phyloP scores from a whole-genome alignment of 192 early-diverging fungal species.

The Nowakowskiella sp. region DNA sequence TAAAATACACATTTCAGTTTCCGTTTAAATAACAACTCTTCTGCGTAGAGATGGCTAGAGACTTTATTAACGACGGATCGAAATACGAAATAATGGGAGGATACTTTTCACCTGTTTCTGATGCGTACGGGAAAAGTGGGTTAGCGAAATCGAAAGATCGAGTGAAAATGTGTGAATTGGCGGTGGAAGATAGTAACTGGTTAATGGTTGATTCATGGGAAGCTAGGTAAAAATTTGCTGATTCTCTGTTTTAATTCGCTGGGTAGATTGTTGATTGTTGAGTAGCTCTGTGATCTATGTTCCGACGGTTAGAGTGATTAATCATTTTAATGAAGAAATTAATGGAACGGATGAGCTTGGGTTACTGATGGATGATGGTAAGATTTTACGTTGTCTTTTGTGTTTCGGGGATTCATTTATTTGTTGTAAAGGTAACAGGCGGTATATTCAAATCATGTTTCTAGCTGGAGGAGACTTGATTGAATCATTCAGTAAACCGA shows the following conservation, averaged over 20 bases:
- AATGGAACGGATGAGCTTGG: conserved; percentile 44
- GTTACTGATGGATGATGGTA: conserved; percentile 44
- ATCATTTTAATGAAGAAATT: conserved; percentile 89
- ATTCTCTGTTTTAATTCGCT: no score
- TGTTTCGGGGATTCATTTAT: neutral
- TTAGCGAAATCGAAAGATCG: conserved; percentile 79
- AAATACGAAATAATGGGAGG: conserved; percentile 87
- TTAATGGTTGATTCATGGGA: conserved; percentile 98
- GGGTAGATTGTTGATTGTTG: no score
- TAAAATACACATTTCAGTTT: neutral
- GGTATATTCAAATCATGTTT: conserved; percentile 76
- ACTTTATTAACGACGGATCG: conserved; percentile 64
- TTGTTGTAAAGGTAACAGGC: conserved; percentile 34
- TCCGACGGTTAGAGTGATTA: conserved; percentile 80
- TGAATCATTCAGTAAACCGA: conserved; percentile 85
- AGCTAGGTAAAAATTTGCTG: conserved; percentile 55
- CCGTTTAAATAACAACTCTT: neutral
- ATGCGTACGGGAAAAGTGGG: conserved; percentile 88
- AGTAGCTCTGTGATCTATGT: no score
- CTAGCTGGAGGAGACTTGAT: conserved; percentile 96
- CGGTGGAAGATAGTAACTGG: conserved; percentile 76
- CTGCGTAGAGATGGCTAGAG: conserved; percentile 82
- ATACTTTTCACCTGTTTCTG: conserved; percentile 94
- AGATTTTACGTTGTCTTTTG: neutral
- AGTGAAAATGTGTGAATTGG: conserved; percentile 87